phyloP scores from a whole-genome alignment of 176 grass and related monocot genomes.

The Phoenix roebelenii region DNA sequence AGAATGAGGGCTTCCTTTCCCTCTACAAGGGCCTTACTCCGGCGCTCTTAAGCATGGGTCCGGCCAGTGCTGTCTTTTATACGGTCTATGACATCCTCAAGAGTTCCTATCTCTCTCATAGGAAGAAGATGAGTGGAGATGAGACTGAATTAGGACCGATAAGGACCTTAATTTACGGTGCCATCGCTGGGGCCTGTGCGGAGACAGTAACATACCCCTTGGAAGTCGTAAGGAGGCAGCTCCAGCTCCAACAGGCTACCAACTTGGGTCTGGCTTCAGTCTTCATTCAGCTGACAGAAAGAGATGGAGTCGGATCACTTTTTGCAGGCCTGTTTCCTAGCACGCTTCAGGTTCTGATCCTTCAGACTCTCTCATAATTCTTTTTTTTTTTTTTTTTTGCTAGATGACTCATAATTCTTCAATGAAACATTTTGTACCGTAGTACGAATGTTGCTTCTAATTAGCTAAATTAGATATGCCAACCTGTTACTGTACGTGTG shows the following conservation, averaged over 20 bases:
- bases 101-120: slow-evolving; percentile 5
- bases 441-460: no score
- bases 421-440: no score
- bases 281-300: slow-evolving; percentile 9
- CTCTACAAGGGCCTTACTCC: slow-evolving; percentile 22
- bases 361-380: not conserved
- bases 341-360: slow-evolving; percentile 22
- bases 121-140: not conserved
- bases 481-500: no score
- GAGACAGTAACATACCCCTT: slow-evolving; percentile 23
- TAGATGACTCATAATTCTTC: no score
- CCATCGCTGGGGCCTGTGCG: slow-evolving; percentile 14
- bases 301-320: slow-evolving; percentile 10
- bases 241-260: slow-evolving; percentile 10
- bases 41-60: slow-evolving; percentile 19
- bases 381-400: not conserved
- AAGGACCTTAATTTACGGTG: slow-evolving; percentile 6
- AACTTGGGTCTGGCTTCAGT: slow-evolving; percentile 8
- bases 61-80: slow-evolving; percentile 23
- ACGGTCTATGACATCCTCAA: slow-evolving; percentile 19
- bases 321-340: slow-evolving; percentile 19
- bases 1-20: slow-evolving; percentile 18
- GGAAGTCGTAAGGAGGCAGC: slow-evolving; percentile 19
- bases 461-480: no score
- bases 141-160: not conserved